phyloP scores from a whole-genome alignment of 2,329 filamentous ascomycete species.

The Curvularia sp. region DNA sequence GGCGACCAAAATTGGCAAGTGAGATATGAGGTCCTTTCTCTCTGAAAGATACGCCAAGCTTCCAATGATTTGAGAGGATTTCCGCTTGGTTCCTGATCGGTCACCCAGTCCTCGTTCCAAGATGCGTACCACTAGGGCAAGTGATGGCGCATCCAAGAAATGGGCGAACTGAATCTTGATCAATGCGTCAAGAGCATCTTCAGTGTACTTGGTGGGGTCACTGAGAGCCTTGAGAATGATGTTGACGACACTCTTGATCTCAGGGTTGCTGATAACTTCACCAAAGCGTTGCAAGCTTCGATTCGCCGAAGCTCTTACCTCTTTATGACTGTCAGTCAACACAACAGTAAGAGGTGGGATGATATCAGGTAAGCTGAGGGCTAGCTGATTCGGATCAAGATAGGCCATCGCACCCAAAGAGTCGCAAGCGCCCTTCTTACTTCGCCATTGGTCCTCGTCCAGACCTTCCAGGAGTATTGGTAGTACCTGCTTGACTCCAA shows the following conservation, averaged over 20 bases:
- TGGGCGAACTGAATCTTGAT: conserved; percentile 99
- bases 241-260: conserved; percentile 90
- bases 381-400: conserved; percentile 92
- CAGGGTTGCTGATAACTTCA: conserved; percentile 97
- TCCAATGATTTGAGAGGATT: conserved; percentile 96
- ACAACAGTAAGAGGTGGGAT: conserved; percentile 95
- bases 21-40: conserved; percentile 88
- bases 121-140: conserved; percentile 93
- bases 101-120: conserved; percentile 90
- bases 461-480: conserved; percentile 90
- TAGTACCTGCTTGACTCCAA: conserved; percentile 91
- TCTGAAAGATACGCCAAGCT: conserved; percentile 97
- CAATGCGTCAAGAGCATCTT: conserved; percentile 88
- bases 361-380: conserved; percentile 90
- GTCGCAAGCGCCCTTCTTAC: conserved; percentile 97
- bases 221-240: conserved; percentile 95
- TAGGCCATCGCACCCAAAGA: conserved; percentile 98
- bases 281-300: conserved; percentile 96
- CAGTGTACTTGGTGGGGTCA: conserved; percentile 95
- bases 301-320: conserved; percentile 90
- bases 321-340: conserved; percentile 97
- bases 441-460: conserved; percentile 96
- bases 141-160: conserved; percentile 95
- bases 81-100: conserved; percentile 92
- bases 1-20: conserved; percentile 89